phyloP scores from a whole-genome alignment of 176 grass and related monocot species.

The Juncus inflexus region DNA sequence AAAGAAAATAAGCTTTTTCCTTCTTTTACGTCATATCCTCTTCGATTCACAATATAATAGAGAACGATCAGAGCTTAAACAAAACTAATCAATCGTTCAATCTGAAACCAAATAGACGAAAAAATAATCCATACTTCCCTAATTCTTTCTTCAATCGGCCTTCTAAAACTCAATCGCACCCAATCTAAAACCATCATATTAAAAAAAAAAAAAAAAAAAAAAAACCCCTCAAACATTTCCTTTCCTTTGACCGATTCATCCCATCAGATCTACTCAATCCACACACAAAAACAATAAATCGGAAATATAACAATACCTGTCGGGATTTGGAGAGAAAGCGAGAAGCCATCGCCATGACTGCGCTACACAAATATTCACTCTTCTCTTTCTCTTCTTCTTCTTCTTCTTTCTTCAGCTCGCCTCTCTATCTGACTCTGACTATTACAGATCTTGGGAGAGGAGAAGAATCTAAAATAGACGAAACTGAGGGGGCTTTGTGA shows the following conservation, averaged over 20 bases:
- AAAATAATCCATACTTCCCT: background rate
- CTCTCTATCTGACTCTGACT: background rate
- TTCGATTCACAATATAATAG: no score
- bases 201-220: no score
- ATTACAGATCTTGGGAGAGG: background rate
- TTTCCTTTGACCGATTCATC: constrained; percentile 3
- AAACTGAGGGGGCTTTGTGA: no score
- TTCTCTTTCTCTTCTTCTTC: no score
- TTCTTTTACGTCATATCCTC: no score
- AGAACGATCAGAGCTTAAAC: constrained; percentile 19
- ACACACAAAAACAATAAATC: background rate
- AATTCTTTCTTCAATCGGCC: background rate
- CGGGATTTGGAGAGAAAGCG: constrained; percentile 74
- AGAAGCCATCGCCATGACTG: constrained; percentile 73
- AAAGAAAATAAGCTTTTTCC: no score
- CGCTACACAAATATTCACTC: constrained; percentile 10
- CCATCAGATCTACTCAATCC: background rate
- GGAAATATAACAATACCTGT: constrained; percentile 40
- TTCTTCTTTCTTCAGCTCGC: constrained; percentile 1
- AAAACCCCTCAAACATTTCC: background rate
- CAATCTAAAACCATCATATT: background rate
- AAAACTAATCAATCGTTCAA: constrained; percentile 8
- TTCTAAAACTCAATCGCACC: background rate
- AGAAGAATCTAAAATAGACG: background rate
- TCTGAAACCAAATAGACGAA: background rate